These are phyloP conservation scores for Trichoderma asperellum DNA, from an alignment of 2,329 filamentous ascomycete species.

Conservation along the genomic window DNA sequence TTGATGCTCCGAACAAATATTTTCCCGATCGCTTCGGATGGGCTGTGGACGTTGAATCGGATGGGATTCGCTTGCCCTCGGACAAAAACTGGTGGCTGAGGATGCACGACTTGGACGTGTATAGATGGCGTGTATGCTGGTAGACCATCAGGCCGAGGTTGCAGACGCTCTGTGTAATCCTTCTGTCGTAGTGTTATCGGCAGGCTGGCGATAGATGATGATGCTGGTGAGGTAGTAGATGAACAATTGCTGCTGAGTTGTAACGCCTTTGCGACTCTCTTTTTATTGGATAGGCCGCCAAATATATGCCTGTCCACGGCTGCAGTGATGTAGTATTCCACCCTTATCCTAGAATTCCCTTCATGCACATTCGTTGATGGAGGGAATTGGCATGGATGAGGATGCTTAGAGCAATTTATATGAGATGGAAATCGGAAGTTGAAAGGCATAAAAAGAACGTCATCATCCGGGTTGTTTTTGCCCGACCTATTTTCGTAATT, in stretches of 20 bases:
- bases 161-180: neutral
- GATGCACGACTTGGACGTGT: neutral
- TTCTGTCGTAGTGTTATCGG: neutral
- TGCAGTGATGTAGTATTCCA: constrained; percentile 9
- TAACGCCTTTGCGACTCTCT: neutral
- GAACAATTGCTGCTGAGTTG: neutral
- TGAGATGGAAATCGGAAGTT: constrained; percentile 5
- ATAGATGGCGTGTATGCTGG: constrained; percentile 15
- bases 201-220: neutral
- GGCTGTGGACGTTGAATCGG: neutral
- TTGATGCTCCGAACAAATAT: neutral
- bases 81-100: neutral
- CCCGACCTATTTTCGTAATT: neutral
- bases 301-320: constrained; percentile 11
- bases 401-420: neutral
- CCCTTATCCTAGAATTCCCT: neutral
- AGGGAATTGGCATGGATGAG: neutral
- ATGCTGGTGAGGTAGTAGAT: neutral
- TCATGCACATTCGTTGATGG: neutral
- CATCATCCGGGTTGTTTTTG: neutral
- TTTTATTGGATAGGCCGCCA: neutral
- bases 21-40: constrained; percentile 1
- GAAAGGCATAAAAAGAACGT: neutral
- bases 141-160: neutral
- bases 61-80: neutral